These are phyloP conservation scores for Gossypium lobatum DNA, from an alignment of 441 rosid genomes.

Conservation along the genomic window DNA sequence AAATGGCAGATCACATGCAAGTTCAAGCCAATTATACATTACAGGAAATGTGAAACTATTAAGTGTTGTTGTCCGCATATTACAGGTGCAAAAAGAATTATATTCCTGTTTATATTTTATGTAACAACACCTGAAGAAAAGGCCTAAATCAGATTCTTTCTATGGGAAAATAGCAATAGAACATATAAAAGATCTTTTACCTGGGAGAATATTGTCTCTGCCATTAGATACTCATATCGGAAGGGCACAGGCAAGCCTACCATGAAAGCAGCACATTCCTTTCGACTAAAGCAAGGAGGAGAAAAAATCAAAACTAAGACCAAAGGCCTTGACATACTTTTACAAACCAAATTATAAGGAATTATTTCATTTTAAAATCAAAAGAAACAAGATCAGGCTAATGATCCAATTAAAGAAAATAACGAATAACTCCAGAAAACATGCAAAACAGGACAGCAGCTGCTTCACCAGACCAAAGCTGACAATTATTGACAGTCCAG, in stretches of 20 bases:
- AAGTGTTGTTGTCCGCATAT: not conserved
- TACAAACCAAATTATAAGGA: not conserved
- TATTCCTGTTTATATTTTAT: not conserved
- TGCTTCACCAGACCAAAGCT: not conserved
- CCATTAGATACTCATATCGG: slow-evolving; percentile 97
- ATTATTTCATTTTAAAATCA: not conserved
- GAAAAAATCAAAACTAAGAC: slow-evolving; percentile 24
- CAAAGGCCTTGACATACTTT: not conserved
- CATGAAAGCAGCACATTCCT: slow-evolving; percentile 97
- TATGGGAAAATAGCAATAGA: not conserved
- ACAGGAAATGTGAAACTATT: not conserved
- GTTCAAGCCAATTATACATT: not conserved
- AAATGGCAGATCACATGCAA: not conserved
- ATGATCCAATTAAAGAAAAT: not conserved
- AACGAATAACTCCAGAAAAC: not conserved
- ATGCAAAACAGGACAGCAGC: not conserved
- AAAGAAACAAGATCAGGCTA: slow-evolving; percentile 1
- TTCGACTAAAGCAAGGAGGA: slow-evolving; percentile 86
- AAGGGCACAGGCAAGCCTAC: slow-evolving; percentile 94
- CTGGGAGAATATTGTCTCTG: slow-evolving; percentile 98
- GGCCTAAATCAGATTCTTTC: not conserved
- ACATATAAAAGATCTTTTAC: slow-evolving; percentile 26
- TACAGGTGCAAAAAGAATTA: not conserved
- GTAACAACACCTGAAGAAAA: not conserved
- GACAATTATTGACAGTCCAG: not conserved